These are phyloP conservation scores for Adansonia madagascariensis DNA, from an alignment of 441 rosid genomes.

Conservation along the genomic window DNA sequence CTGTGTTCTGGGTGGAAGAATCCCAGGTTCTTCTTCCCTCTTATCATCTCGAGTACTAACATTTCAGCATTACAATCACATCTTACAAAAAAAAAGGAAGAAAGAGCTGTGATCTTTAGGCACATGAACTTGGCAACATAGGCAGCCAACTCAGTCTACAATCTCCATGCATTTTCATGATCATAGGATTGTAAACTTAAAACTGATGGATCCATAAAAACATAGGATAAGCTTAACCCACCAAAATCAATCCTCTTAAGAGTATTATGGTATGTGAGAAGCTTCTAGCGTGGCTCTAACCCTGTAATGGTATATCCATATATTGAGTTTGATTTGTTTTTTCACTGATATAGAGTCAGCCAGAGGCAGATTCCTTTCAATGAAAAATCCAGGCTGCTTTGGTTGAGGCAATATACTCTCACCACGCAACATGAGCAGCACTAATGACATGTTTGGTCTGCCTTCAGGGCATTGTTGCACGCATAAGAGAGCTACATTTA, in stretches of 20 bases:
- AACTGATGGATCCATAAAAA: no score
- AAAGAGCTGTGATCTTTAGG: no score
- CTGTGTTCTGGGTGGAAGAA: slow-evolving; percentile 28
- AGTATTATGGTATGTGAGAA: no score
- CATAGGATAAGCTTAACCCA: no score
- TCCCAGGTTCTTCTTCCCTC: slow-evolving; percentile 41
- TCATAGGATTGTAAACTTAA: no score
- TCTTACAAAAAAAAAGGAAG: no score
- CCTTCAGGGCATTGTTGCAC: slow-evolving; percentile 21
- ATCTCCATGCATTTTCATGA: no score
- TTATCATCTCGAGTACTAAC: slow-evolving; percentile 30
- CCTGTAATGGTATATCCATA: slow-evolving; percentile 26
- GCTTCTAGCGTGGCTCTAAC: slow-evolving; percentile 21
- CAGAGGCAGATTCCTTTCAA: background rate
- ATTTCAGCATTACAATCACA: no score
- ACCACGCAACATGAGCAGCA: slow-evolving; percentile 30
- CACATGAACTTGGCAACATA: no score
- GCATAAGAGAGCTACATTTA: slow-evolving; percentile 20
- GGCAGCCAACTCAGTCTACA: no score
- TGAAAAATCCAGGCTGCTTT: slow-evolving; percentile 34
- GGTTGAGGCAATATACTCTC: slow-evolving; percentile 33
- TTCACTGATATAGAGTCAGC: background rate
- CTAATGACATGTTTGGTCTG: slow-evolving; percentile 37
- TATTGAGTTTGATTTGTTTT: background rate
- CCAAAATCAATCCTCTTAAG: no score